Conservation (phyloP, 73 alveolate genomes). For the Tetrahymena elliotti region DNA sequence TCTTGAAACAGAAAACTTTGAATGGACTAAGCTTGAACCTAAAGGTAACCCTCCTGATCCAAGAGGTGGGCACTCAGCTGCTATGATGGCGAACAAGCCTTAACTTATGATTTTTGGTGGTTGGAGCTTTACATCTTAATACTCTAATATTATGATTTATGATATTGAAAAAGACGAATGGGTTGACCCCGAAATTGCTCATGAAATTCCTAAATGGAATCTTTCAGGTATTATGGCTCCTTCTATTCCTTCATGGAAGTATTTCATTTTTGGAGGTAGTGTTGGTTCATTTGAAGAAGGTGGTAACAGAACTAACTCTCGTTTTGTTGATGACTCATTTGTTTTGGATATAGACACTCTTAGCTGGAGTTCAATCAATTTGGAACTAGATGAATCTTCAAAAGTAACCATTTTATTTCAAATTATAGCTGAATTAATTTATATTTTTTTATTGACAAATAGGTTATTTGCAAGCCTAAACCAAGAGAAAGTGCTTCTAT, state of each 20-base stretch:
- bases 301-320: constrained; percentile 82
- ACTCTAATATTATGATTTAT: constrained; percentile 68
- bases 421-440: no score
- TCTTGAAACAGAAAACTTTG: constrained; percentile 75
- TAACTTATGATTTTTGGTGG: constrained; percentile 89
- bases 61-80: constrained; percentile 94
- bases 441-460: background rate
- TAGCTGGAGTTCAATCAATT: constrained; percentile 59
- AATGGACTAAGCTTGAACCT: constrained; percentile 84
- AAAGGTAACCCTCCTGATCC: constrained; percentile 88
- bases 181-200: constrained; percentile 85
- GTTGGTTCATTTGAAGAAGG: constrained; percentile 97
- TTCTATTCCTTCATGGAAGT: constrained; percentile 97
- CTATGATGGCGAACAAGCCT: constrained; percentile 69
- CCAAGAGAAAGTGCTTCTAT: constrained; percentile 96
- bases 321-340: constrained; percentile 56
- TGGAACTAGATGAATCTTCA: constrained; percentile 68
- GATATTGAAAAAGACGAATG: constrained; percentile 85
- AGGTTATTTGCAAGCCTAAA: constrained; percentile 59
- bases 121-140: constrained; percentile 86
- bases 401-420: constrained; percentile 7
- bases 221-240: constrained; percentile 93
- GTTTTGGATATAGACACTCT: constrained; percentile 73
- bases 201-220: constrained; percentile 98
- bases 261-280: constrained; percentile 95